A percentile compares a stretch with the other conserved stretches of the same genome.
These are phyloP conservation scores for Collybia sordida DNA, from an alignment of 768 basidiomycete species.

Conservation along the genomic window DNA sequence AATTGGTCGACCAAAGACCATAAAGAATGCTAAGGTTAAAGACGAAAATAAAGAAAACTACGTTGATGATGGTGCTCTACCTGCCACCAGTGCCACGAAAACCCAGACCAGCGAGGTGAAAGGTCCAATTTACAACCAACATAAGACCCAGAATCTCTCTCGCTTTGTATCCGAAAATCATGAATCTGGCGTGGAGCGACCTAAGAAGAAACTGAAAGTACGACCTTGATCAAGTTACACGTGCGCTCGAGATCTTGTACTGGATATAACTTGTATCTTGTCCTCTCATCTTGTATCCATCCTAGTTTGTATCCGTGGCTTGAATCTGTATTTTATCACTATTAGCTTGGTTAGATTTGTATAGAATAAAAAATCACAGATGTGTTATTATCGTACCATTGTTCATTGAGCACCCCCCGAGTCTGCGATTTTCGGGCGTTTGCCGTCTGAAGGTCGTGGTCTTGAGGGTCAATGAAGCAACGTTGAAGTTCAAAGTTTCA, in stretches of 20 bases:
- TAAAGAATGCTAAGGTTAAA: constrained; percentile 44
- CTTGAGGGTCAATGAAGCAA: too few species aligned
- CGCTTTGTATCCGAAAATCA: constrained; percentile 29
- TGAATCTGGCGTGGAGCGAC: not conserved
- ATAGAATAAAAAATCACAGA: not conserved
- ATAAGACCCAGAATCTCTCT: constrained; percentile 32
- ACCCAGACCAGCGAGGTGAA: constrained; percentile 44
- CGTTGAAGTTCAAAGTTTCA: too few species aligned
- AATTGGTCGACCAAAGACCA: constrained; percentile 41
- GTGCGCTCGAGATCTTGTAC: not conserved
- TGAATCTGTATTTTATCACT: not conserved
- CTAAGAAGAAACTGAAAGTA: too few species aligned
- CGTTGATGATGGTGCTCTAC: constrained; percentile 26
- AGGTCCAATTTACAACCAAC: constrained; percentile 48
- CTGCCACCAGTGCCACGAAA: constrained; percentile 37
- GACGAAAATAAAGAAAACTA: constrained; percentile 25
- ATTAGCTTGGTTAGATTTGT: not conserved
- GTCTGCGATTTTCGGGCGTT: too few species aligned
- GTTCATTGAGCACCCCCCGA: too few species aligned
- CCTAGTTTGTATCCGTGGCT: not conserved
- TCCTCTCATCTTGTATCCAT: not conserved
- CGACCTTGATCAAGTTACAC: not conserved
- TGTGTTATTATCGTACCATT: too few species aligned
- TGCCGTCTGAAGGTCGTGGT: too few species aligned
- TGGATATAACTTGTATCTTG: not conserved